phyloP scores from a whole-genome alignment of 2,329 filamentous ascomycete species.

The Cylindrodendrum hubeiense region DNA sequence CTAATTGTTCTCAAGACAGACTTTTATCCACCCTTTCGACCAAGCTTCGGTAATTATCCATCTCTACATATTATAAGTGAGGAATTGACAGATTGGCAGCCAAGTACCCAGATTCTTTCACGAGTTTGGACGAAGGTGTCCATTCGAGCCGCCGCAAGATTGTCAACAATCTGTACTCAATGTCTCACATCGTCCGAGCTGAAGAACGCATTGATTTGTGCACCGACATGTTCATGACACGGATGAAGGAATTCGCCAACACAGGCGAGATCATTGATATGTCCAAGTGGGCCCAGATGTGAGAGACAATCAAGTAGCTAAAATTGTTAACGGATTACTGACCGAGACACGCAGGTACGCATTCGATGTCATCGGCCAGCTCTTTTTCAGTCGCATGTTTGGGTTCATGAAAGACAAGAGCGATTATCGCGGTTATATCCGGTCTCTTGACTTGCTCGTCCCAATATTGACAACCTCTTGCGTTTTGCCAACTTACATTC shows the following conservation, averaged over 20 bases:
- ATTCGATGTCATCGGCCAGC: slow-evolving; percentile 22
- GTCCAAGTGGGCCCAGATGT: slow-evolving; percentile 18
- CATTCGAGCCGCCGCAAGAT: slow-evolving; percentile 9
- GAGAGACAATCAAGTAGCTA: background rate
- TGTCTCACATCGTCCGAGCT: slow-evolving; percentile 9
- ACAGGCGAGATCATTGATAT: background rate
- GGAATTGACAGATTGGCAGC: background rate
- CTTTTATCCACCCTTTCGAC: slow-evolving; percentile 5
- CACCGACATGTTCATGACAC: slow-evolving; percentile 3
- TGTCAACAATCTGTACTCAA: slow-evolving; percentile 13
- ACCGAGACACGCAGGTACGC: slow-evolving; percentile 4
- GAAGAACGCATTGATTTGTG: slow-evolving; percentile 15
- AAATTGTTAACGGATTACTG: background rate
- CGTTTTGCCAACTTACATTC: background rate
- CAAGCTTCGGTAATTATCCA: background rate
- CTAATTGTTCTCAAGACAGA: background rate
- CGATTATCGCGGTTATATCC: slow-evolving; percentile 15
- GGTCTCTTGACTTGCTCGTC: slow-evolving; percentile 3
- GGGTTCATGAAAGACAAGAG: slow-evolving; percentile 17
- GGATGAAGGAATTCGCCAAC: slow-evolving; percentile 12
- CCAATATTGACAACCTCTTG: background rate
- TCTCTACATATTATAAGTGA: no score
- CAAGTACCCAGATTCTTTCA: slow-evolving; percentile 6
- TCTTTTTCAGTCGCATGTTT: slow-evolving; percentile 20
- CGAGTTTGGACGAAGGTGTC: slow-evolving; percentile 3